These are phyloP conservation scores for Corynascus novoguineensis DNA, from an alignment of 495 filamentous ascomycete species.

Conservation along the genomic window DNA sequence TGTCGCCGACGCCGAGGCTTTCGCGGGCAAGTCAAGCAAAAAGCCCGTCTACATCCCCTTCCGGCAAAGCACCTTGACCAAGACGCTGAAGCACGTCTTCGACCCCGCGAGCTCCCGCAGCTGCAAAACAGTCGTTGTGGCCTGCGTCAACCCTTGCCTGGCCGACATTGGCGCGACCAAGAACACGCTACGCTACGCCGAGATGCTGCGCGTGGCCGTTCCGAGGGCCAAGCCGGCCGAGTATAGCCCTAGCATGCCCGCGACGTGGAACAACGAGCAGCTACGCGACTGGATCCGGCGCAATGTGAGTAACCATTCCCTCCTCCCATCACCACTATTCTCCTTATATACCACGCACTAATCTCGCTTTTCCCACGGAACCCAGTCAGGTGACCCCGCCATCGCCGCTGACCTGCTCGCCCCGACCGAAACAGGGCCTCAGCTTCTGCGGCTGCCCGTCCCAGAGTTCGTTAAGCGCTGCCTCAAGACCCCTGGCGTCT, in stretches of 20 bases:
- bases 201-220: conserved; percentile 18
- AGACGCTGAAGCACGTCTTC: conserved; percentile 28
- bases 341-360: not conserved
- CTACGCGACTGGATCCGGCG: conserved; percentile 19
- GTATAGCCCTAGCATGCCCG: conserved; percentile 12
- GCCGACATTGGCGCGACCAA: conserved; percentile 23
- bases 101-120: conserved; percentile 19
- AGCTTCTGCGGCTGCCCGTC: conserved; percentile 23
- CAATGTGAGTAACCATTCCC: conserved; percentile 11
- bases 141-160: conserved; percentile 27
- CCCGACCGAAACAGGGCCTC: conserved; percentile 20
- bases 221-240: conserved; percentile 6
- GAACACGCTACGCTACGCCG: conserved; percentile 26
- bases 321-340: not conserved
- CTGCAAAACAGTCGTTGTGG: conserved; percentile 25
- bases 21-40: conserved; percentile 2
- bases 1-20: conserved; percentile 16
- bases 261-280: conserved; percentile 23
- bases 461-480: conserved; percentile 21
- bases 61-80: conserved; percentile 25
- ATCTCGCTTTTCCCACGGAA: not conserved
- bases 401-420: conserved; percentile 18
- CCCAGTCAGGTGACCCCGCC: conserved; percentile 20
- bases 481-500: conserved; percentile 20
- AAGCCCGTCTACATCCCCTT: conserved; percentile 22